Evolutionary conservation across 192 early-diverging fungal species (phyloP).

Genomic region (Glomus cerebriforme): DNA sequence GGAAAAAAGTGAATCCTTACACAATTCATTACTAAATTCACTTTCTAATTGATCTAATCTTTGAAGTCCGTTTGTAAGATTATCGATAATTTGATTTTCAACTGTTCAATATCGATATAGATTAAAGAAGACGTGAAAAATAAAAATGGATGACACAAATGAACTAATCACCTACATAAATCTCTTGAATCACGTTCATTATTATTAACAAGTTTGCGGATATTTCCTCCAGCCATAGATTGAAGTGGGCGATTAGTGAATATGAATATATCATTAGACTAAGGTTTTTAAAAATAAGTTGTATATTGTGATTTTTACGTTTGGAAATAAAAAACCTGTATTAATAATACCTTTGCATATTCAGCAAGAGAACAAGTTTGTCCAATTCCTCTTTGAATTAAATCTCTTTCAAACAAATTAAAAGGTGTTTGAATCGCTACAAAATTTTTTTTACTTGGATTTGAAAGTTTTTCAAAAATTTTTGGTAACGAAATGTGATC

Average conservation of each 20-base stretch:
- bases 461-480: constrained; percentile 40
- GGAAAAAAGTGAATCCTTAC: constrained; percentile 32
- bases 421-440: constrained; percentile 68
- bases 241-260: constrained; percentile 75
- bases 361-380: constrained; percentile 38
- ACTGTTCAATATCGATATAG: not conserved
- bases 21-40: constrained; percentile 44
- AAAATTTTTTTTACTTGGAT: constrained; percentile 51
- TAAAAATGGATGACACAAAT: not conserved
- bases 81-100: constrained; percentile 32
- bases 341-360: constrained; percentile 40
- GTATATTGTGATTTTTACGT: not conserved
- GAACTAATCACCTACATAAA: not conserved
- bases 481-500: constrained; percentile 64
- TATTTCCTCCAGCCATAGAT: constrained; percentile 58
- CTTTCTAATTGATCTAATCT: constrained; percentile 50
- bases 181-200: not conserved
- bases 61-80: constrained; percentile 45
- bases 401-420: constrained; percentile 73
- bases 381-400: constrained; percentile 41
- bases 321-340: not conserved
- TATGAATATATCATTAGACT: constrained; percentile 61
- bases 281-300: not conserved
- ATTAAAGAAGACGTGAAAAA: not conserved
- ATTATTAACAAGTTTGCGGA: constrained; percentile 56